phyloP scores from a whole-genome alignment of 2,329 filamentous ascomycete species.

The Fusarium nanum region DNA sequence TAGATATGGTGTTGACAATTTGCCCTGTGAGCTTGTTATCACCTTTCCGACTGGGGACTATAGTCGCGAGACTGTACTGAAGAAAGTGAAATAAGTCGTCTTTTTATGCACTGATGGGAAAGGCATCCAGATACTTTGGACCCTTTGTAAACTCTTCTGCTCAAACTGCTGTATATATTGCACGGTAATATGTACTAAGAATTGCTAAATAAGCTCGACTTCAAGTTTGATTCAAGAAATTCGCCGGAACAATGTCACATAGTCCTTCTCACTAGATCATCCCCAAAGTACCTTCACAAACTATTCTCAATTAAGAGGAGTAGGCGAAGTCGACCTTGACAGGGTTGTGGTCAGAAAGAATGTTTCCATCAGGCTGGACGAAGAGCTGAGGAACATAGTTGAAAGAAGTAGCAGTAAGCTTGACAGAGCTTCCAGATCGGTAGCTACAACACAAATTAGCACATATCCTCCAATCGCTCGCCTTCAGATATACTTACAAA shows the following conservation, averaged over 20 bases:
- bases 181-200: background rate
- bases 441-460: constrained; percentile 50
- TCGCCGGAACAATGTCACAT: background rate
- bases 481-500: constrained; percentile 52
- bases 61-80: background rate
- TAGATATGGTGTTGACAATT: background rate
- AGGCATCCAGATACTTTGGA: accelerated
- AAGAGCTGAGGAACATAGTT: constrained; percentile 68
- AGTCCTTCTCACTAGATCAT: background rate
- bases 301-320: background rate
- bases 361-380: constrained; percentile 65
- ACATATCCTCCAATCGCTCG: too few species aligned
- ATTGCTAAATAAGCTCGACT: background rate
- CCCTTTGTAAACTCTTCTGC: accelerated
- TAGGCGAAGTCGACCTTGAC: constrained; percentile 64
- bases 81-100: background rate
- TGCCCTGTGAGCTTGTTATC: background rate
- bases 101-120: accelerated
- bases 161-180: background rate
- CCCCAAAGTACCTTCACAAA: too few species aligned
- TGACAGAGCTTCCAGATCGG: constrained; percentile 61
- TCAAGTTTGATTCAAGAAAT: background rate
- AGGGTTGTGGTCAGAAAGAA: constrained; percentile 74
- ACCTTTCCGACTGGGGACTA: background rate
- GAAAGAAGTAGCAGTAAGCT: constrained; percentile 61